These are phyloP conservation scores for Arabidopsis lyrata DNA, from an alignment of 441 rosid genomes.

Conservation along the genomic window DNA sequence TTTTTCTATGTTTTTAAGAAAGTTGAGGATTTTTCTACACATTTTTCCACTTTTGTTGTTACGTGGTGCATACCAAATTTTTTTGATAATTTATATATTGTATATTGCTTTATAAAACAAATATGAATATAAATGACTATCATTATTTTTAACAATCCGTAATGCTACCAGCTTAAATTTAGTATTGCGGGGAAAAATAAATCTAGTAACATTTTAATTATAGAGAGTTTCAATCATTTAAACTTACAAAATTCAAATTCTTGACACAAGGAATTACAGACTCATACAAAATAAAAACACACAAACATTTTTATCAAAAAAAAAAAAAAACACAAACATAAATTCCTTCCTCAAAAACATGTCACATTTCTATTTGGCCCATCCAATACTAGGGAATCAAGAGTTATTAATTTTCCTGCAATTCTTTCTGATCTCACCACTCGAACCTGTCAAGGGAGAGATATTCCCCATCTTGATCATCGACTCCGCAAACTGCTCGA, in stretches of 20 bases:
- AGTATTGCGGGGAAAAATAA: no score
- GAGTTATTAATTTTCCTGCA: slow-evolving; percentile 82
- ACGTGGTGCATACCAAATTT: no score
- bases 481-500: slow-evolving; percentile 80
- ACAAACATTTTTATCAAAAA: no score
- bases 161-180: no score
- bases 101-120: no score
- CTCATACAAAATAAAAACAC: slow-evolving; percentile 25
- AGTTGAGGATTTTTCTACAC: no score
- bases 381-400: slow-evolving; percentile 24
- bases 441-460: slow-evolving; percentile 80
- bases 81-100: no score
- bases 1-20: no score
- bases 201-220: slow-evolving; percentile 23
- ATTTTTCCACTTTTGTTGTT: no score
- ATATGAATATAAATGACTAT: no score
- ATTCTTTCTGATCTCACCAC: slow-evolving; percentile 77
- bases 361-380: not conserved
- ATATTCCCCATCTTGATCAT: slow-evolving; percentile 91
- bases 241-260: not conserved
- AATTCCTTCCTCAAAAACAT: not conserved
- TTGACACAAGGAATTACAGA: slow-evolving; percentile 5
- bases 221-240: slow-evolving; percentile 30
- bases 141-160: no score
- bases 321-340: slow-evolving; percentile 10